These are phyloP conservation scores for Urtica urens DNA, from an alignment of 306 rosid species.

Conservation along the genomic window DNA sequence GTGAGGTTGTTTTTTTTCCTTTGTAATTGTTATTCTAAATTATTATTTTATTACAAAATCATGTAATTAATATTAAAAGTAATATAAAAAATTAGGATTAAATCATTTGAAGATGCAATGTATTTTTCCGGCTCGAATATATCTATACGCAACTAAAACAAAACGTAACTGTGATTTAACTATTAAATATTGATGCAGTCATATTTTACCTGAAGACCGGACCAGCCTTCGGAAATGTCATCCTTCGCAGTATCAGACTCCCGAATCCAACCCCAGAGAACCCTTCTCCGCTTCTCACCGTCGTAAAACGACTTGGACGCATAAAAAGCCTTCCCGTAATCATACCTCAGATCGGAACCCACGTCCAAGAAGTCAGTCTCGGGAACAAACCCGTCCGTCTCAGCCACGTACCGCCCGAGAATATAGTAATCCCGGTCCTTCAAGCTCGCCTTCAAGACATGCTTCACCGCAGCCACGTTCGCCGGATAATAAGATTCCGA, in stretches of 20 bases:
- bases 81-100: no score
- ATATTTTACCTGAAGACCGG: constrained; percentile 58
- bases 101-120: no score
- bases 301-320: constrained; percentile 11
- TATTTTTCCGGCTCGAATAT: no score
- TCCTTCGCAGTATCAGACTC: constrained; percentile 17
- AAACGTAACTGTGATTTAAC: no score
- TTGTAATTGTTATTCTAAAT: no score
- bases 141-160: no score
- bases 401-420: neutral
- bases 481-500: neutral
- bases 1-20: no score
- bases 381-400: neutral
- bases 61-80: no score
- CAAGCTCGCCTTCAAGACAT: constrained; percentile 2
- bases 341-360: constrained; percentile 1
- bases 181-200: no score
- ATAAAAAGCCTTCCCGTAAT: constrained; percentile 11
- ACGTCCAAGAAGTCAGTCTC: constrained; percentile 1
- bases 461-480: neutral
- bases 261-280: constrained; percentile 3
- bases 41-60: no score
- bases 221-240: constrained; percentile 50
- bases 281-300: neutral
- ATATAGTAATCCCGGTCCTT: neutral